Evolutionary conservation across 208 protist genomes (phyloP).

Genomic region (Leishmania arabica): DNA sequence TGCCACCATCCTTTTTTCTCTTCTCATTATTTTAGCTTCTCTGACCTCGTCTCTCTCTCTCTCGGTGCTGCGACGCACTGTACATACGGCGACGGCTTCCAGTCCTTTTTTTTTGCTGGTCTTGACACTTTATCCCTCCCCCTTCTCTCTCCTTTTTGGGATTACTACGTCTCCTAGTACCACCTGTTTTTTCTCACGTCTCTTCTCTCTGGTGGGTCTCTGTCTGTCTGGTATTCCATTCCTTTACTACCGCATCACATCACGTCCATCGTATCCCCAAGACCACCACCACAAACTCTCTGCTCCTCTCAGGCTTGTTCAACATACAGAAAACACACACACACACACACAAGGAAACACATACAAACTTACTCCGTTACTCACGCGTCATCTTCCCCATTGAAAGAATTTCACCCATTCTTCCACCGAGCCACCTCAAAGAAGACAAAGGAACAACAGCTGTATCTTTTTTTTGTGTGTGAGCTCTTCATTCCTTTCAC

Average conservation of each 20-base stretch:
- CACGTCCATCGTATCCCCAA: background rate
- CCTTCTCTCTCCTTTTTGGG: background rate
- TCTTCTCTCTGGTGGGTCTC: background rate
- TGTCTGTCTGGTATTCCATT: background rate
- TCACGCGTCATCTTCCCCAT: background rate
- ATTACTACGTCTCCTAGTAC: background rate
- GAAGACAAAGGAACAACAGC: background rate
- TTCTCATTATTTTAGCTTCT: background rate
- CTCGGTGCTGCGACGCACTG: background rate
- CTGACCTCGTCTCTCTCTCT: background rate
- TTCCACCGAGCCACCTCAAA: background rate
- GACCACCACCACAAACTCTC: background rate
- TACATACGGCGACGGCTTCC: conserved; percentile 5
- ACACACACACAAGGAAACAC: background rate
- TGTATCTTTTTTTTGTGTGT: background rate
- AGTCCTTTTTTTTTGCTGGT: background rate
- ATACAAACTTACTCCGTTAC: background rate
- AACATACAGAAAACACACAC: background rate
- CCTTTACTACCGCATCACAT: background rate
- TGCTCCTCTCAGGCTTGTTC: background rate
- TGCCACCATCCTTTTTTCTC: background rate
- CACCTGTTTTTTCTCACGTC: background rate
- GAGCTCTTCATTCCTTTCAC: background rate
- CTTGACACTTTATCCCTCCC: background rate
- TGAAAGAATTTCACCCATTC: background rate